Evolutionary conservation across 495 filamentous ascomycete species (phyloP).

Genomic region (Penicillium mononematosum): DNA sequence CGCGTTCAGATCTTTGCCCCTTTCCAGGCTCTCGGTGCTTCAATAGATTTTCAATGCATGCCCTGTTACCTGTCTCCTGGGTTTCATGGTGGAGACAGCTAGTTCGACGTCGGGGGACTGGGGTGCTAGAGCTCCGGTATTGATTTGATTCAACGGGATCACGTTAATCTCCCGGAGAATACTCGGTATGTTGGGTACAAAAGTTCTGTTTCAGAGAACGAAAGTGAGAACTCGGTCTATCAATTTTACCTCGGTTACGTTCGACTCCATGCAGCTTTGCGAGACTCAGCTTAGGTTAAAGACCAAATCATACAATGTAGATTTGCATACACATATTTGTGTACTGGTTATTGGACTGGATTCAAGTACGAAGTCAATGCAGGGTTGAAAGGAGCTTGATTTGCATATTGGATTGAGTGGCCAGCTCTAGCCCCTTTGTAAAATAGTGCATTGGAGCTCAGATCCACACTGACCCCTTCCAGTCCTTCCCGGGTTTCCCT

Average conservation of each 20-base stretch:
- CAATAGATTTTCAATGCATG: slow-evolving; percentile 3
- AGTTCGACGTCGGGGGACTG: neutral
- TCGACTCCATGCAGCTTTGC: neutral
- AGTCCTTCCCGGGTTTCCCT: slow-evolving; percentile 18
- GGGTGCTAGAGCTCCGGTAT: neutral
- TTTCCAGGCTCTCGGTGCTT: slow-evolving; percentile 23
- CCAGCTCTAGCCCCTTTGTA: neutral
- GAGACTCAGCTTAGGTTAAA: neutral
- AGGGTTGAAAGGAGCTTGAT: slow-evolving; percentile 4
- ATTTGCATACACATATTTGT: slow-evolving; percentile 1
- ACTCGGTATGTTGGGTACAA: neutral
- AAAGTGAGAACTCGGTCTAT: slow-evolving; percentile 1
- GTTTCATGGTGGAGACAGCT: slow-evolving; percentile 7
- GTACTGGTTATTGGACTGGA: neutral
- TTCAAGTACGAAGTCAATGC: neutral
- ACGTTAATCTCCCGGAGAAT: neutral
- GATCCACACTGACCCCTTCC: slow-evolving; percentile 8
- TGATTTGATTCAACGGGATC: neutral
- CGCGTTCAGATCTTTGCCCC: slow-evolving; percentile 4
- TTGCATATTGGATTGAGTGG: neutral
- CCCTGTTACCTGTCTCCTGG: slow-evolving; percentile 17
- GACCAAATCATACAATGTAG: neutral
- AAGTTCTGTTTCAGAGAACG: neutral
- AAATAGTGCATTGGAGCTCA: neutral
- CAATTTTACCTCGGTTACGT: slow-evolving; percentile 1